Conservation (phyloP, 2,329 filamentous ascomycete genomes). For the Penicillium glabrum region DNA sequence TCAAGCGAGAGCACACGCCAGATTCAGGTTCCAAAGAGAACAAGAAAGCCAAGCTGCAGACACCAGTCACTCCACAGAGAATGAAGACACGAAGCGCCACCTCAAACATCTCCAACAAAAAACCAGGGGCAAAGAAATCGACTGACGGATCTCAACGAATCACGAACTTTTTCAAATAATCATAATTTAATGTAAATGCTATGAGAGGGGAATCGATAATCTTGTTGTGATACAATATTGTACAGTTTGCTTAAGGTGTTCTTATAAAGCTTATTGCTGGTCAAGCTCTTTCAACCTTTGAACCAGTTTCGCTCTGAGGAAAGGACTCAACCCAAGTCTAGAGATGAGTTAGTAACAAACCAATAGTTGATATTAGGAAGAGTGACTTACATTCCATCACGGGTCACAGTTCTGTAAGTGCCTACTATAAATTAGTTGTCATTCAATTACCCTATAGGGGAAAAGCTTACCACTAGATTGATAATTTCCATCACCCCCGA, state of each 20-base stretch:
- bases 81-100: constrained; percentile 58
- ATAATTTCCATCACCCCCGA: constrained; percentile 57
- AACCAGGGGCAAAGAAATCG: constrained; percentile 40
- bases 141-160: constrained; percentile 54
- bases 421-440: constrained; percentile 23
- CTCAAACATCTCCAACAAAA: constrained; percentile 53
- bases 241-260: background rate
- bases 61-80: constrained; percentile 37
- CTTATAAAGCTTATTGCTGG: constrained; percentile 11
- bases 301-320: constrained; percentile 51
- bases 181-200: constrained; percentile 1
- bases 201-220: background rate
- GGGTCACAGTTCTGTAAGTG: constrained; percentile 62
- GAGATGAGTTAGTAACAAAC: constrained; percentile 18
- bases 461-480: constrained; percentile 53
- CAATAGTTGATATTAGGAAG: background rate
- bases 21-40: constrained; percentile 24
- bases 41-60: constrained; percentile 28
- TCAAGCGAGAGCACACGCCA: constrained; percentile 51
- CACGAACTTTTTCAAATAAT: constrained; percentile 50
- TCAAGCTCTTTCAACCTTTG: constrained; percentile 44
- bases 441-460: background rate
- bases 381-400: constrained; percentile 57
- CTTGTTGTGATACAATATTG: background rate
- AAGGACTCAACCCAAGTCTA: constrained; percentile 50